Evolutionary conservation across 2,329 filamentous ascomycete genomes (phyloP).

Genomic region (Scedosporium apiospermum): DNA sequence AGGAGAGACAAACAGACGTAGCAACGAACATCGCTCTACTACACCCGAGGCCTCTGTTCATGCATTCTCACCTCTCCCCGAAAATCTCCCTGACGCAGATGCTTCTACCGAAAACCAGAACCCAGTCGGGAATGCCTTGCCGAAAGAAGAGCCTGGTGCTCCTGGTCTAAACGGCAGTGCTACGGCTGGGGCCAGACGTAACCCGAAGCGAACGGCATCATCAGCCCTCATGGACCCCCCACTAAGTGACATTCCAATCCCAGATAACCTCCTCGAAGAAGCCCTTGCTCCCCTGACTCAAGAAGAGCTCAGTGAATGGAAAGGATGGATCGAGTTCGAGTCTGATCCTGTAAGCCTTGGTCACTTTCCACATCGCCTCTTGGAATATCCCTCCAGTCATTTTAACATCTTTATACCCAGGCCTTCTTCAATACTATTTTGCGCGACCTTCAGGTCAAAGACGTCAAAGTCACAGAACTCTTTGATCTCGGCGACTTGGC

Average conservation of each 20-base stretch:
- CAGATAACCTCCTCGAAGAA: conserved; percentile 32
- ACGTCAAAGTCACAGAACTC: conserved; percentile 68
- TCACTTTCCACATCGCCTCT: not conserved
- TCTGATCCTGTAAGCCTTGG: conserved; percentile 68
- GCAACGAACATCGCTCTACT: no score
- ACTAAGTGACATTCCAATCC: not conserved
- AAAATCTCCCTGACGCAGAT: no score
- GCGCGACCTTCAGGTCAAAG: conserved; percentile 63
- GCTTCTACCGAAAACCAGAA: no score
- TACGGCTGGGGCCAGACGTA: not conserved
- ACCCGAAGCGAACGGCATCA: not conserved
- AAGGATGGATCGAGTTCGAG: conserved; percentile 75
- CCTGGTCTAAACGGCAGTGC: not conserved
- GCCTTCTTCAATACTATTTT: conserved; percentile 81
- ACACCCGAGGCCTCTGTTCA: no score
- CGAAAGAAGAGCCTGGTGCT: not conserved
- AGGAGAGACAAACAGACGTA: no score
- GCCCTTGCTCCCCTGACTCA: conserved; percentile 36
- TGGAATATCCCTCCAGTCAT: not conserved
- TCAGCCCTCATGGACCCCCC: not conserved
- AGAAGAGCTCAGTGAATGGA: conserved; percentile 51
- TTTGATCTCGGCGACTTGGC: conserved; percentile 60
- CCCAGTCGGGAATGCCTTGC: not conserved
- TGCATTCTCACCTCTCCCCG: no score
- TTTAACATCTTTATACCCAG: conserved; percentile 27